Evolutionary conservation across 2,329 filamentous ascomycete species (phyloP).

Genomic region (Sodiomyces alkalinus): DNA sequence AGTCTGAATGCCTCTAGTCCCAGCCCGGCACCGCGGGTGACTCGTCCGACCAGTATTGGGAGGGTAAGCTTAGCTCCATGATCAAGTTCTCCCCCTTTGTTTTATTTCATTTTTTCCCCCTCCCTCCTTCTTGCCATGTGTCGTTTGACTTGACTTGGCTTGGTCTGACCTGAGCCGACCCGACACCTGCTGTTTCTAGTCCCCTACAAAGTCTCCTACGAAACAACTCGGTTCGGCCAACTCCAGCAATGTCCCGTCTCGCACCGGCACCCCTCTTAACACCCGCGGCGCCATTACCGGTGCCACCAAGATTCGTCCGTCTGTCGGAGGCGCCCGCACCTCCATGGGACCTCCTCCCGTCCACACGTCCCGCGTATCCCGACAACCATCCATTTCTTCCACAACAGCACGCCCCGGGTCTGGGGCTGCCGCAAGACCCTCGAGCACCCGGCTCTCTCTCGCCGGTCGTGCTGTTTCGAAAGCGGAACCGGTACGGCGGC

Average conservation of each 20-base stretch:
- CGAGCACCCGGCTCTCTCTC: conserved; percentile 24
- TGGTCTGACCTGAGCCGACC: no score
- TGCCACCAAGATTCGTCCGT: conserved; percentile 36
- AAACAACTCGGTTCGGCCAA: conserved; percentile 48
- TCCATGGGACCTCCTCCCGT: conserved; percentile 54
- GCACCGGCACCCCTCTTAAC: conserved; percentile 50
- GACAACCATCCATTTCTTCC: conserved; percentile 30
- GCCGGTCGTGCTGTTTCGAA: conserved; percentile 19
- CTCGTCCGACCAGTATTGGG: conserved; percentile 38
- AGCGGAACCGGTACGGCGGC: conserved; percentile 23
- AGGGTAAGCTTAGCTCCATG: conserved; percentile 27
- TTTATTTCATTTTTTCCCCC: no score
- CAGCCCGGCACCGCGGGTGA: conserved; percentile 46
- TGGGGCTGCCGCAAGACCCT: conserved; percentile 20
- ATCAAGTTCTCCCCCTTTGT: neutral
- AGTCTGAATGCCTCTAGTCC: conserved; percentile 60
- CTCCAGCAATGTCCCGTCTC: conserved; percentile 42
- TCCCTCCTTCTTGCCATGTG: neutral
- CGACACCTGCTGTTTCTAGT: conserved; percentile 31
- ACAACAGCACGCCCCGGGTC: conserved; percentile 10
- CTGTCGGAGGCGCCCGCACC: conserved; percentile 36
- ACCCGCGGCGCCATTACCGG: conserved; percentile 28
- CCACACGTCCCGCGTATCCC: conserved; percentile 25
- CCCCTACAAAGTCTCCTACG: conserved; percentile 64
- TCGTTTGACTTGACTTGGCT: no score